A percentile compares a stretch with the other conserved stretches of the same genome.
phyloP scores from a whole-genome alignment of 306 rosid genomes.

The Cicer cuneatum region DNA sequence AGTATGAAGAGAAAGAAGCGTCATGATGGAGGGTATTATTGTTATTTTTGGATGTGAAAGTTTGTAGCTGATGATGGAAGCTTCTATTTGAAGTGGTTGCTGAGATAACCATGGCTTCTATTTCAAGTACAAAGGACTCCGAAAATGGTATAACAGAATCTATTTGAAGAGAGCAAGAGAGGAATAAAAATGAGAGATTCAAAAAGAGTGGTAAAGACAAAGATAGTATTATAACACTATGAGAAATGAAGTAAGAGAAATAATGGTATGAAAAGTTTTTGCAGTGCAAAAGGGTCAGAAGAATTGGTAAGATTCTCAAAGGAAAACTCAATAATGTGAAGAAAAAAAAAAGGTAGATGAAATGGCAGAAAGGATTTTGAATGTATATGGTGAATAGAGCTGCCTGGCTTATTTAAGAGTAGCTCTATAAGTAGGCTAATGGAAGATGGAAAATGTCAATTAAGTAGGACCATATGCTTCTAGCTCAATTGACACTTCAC shows the following conservation, averaged over 20 bases:
- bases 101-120: slow-evolving; percentile 55
- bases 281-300: slow-evolving; percentile 35
- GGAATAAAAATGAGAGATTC: slow-evolving; percentile 46
- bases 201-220: slow-evolving; percentile 47
- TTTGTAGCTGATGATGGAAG: slow-evolving; percentile 44
- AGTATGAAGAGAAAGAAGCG: slow-evolving; percentile 65
- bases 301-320: slow-evolving; percentile 37
- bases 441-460: slow-evolving; percentile 54
- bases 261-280: slow-evolving; percentile 21
- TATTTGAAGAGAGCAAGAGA: neutral
- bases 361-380: slow-evolving; percentile 39
- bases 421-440: slow-evolving; percentile 57
- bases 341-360: slow-evolving; percentile 21
- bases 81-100: slow-evolving; percentile 51
- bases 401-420: slow-evolving; percentile 44
- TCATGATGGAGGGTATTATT: slow-evolving; percentile 45
- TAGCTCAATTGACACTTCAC: slow-evolving; percentile 52
- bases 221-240: slow-evolving; percentile 21
- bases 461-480: slow-evolving; percentile 61
- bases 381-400: slow-evolving; percentile 41
- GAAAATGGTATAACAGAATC: neutral
- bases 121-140: slow-evolving; percentile 16
- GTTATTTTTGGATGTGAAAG: slow-evolving; percentile 43
- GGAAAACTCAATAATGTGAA: slow-evolving; percentile 28
- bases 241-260: neutral